Evolutionary conservation across 2,329 filamentous ascomycete genomes (phyloP).

Genomic region (Ophiostoma quercus): DNA sequence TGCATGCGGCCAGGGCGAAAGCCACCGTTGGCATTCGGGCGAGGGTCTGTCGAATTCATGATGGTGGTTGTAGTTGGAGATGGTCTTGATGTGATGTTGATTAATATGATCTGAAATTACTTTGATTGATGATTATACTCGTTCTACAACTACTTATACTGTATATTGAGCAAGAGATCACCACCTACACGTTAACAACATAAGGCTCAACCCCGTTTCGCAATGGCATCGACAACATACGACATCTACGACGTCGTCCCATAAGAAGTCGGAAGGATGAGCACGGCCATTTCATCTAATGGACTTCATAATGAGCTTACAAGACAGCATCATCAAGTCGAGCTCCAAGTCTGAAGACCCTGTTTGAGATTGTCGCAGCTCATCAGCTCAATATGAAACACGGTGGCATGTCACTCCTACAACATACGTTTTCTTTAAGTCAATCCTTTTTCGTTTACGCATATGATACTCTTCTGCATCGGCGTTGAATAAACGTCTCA

Average conservation of each 20-base stretch:
- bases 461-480: not conserved
- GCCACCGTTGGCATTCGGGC: slow-evolving; percentile 18
- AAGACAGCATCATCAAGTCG: not conserved
- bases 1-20: slow-evolving; percentile 20
- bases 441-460: no score
- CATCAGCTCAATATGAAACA: not conserved
- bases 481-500: not conserved
- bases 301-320: no score
- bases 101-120: no score
- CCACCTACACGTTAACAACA: not conserved
- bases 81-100: no score
- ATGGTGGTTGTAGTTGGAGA: not conserved
- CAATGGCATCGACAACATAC: slow-evolving; percentile 22
- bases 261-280: not conserved
- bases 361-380: not conserved
- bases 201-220: slow-evolving; percentile 19
- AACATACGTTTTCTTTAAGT: not conserved
- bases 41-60: slow-evolving; percentile 26
- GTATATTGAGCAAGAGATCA: not conserved
- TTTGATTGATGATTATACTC: not conserved
- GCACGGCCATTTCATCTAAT: not conserved
- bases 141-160: not conserved
- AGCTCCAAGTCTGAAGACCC: not conserved
- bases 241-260: slow-evolving; percentile 26
- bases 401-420: slow-evolving; percentile 2